phyloP scores from a whole-genome alignment of 2,329 filamentous ascomycete genomes.

The Arthroderma sp. region DNA sequence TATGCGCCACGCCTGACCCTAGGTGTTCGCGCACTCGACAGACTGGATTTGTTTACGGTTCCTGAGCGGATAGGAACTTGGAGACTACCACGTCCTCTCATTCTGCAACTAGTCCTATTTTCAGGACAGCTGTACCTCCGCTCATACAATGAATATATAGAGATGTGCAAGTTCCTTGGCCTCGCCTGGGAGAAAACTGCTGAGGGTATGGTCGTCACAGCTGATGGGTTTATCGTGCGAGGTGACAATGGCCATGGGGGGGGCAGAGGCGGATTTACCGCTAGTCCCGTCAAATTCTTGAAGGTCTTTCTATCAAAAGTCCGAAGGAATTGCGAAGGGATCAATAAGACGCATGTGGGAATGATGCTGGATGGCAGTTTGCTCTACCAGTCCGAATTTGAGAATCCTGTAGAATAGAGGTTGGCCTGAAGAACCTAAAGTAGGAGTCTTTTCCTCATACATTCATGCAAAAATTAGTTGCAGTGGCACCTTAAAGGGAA shows the following conservation, averaged over 20 bases:
- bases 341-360: constrained; percentile 36
- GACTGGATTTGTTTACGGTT: constrained; percentile 31
- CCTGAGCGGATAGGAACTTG: constrained; percentile 13
- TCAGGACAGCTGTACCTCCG: constrained; percentile 52
- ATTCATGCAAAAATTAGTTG: too few relatives aligned
- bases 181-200: constrained; percentile 9
- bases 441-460: too few relatives aligned
- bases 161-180: constrained; percentile 11
- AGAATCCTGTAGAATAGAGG: constrained; percentile 1
- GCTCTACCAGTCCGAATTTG: constrained; percentile 23
- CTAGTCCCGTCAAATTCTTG: constrained; percentile 33
- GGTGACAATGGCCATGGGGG: too few relatives aligned
- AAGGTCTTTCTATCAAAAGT: constrained; percentile 22
- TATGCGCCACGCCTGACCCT: constrained; percentile 36
- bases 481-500: too few relatives aligned
- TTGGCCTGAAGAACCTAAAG: too few relatives aligned
- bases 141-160: constrained; percentile 40
- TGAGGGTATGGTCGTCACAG: constrained; percentile 16
- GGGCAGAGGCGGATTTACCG: too few relatives aligned
- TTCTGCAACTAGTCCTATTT: constrained; percentile 46
- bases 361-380: constrained; percentile 26
- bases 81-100: constrained; percentile 17
- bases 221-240: constrained; percentile 15
- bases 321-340: constrained; percentile 25
- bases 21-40: constrained; percentile 28